These are phyloP conservation scores for Gaeumannomyces sp. DNA, from an alignment of 2,329 filamentous ascomycete species.

Conservation along the genomic window DNA sequence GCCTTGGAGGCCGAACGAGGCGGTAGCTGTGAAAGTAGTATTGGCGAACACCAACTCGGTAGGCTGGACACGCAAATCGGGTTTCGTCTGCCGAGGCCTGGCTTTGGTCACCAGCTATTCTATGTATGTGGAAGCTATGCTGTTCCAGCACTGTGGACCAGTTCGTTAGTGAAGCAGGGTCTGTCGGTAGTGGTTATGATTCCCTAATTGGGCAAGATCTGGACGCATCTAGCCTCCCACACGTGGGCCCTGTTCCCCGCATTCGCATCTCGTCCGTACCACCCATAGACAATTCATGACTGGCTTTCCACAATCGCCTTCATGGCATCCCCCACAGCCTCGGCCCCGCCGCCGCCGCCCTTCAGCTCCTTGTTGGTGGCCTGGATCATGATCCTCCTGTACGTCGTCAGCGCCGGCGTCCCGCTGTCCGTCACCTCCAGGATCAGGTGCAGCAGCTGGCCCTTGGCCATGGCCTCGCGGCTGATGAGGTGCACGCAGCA, in stretches of 20 bases:
- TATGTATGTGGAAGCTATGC: neutral
- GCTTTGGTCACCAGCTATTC: neutral
- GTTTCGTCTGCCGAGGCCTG: neutral
- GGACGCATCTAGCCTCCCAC: neutral
- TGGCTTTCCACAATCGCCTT: neutral
- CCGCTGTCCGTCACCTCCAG: slow-evolving; percentile 41
- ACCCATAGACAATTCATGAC: no score
- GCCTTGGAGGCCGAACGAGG: no score
- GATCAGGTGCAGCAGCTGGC: slow-evolving; percentile 41
- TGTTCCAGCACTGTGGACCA: neutral
- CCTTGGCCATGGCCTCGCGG: slow-evolving; percentile 28
- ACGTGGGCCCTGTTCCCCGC: neutral
- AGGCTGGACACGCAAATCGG: no score
- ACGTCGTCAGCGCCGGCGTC: slow-evolving; percentile 36
- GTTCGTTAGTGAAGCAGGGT: neutral
- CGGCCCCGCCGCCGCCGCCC: slow-evolving; percentile 2
- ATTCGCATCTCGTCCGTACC: neutral
- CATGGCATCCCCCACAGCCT: slow-evolving; percentile 5
- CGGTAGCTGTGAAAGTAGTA: neutral
- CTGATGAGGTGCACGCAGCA: slow-evolving; percentile 30
- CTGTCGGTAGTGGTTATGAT: neutral
- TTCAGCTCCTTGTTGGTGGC: slow-evolving; percentile 23
- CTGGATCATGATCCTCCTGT: slow-evolving; percentile 36
- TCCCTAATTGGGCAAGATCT: neutral
- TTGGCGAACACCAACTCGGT: no score